phyloP scores from a whole-genome alignment of 176 grass and related monocot genomes.

The Typha latifolia region DNA sequence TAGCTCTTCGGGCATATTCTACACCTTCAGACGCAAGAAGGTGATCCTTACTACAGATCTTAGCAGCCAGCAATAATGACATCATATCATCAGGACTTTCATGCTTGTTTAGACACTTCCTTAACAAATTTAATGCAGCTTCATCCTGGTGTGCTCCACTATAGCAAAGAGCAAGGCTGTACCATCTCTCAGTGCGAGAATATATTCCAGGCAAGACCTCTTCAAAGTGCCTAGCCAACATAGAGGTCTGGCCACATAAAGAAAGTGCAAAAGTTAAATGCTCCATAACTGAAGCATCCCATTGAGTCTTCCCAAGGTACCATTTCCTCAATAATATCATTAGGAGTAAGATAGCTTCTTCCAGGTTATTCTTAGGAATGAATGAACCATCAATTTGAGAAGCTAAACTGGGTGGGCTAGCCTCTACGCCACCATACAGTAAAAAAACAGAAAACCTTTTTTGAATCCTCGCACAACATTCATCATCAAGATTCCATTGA shows the following conservation, averaged over 20 bases:
- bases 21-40: constrained; percentile 70
- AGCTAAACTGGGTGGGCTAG: constrained; percentile 60
- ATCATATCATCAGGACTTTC: constrained; percentile 70
- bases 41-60: constrained; percentile 61
- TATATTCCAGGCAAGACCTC: constrained; percentile 86
- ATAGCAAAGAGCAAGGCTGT: constrained; percentile 73
- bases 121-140: constrained; percentile 75
- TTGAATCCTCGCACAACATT: constrained; percentile 77
- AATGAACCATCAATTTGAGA: constrained; percentile 83
- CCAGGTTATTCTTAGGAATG: constrained; percentile 85
- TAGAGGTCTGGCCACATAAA: constrained; percentile 67
- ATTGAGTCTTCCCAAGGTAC: constrained; percentile 69
- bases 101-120: constrained; percentile 64
- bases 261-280: constrained; percentile 88
- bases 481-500: constrained; percentile 93
- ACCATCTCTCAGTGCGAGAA: constrained; percentile 76
- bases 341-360: constrained; percentile 89
- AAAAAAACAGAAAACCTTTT: constrained; percentile 84
- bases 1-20: constrained; percentile 69
- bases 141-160: constrained; percentile 44
- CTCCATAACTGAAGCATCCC: constrained; percentile 86
- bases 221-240: constrained; percentile 64
- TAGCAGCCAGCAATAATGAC: constrained; percentile 67
- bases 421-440: constrained; percentile 75
- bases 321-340: constrained; percentile 82